A percentile compares a stretch with the other conserved stretches of the same genome.
Conservation (phyloP, 805 yeast species). For the Yamadazyma endophytica region DNA sequence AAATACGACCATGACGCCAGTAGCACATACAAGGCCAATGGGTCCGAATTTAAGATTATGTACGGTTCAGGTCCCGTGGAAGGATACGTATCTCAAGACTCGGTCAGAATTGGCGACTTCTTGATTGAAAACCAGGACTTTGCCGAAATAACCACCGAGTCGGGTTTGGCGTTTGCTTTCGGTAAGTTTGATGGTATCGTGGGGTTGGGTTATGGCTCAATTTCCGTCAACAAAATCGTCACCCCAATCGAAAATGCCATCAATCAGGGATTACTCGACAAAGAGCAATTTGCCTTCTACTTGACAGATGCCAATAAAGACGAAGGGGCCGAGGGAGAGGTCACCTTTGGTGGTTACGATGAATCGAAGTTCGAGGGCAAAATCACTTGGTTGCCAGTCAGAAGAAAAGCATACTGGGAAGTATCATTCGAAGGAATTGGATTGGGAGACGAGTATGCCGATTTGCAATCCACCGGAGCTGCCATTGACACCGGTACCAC, state of each 20-base stretch:
- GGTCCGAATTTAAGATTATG: constrained; percentile 76
- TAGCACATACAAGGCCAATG: constrained; percentile 82
- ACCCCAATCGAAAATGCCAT: constrained; percentile 95
- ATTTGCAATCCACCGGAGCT: constrained; percentile 81
- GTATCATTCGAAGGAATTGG: constrained; percentile 88
- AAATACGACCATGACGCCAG: constrained; percentile 85
- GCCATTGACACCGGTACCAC: constrained; percentile 99
- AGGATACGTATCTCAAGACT: constrained; percentile 89
- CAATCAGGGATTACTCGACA: constrained; percentile 73
- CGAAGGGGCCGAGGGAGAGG: constrained; percentile 78
- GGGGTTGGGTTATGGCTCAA: constrained; percentile 90
- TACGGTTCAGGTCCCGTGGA: constrained; percentile 93
- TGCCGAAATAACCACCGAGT: constrained; percentile 96
- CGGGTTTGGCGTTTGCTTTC: constrained; percentile 96
- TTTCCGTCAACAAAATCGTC: constrained; percentile 81
- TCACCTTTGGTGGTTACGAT: constrained; percentile 94
- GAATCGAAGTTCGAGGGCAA: constrained; percentile 72
- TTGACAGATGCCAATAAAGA: constrained; percentile 72
- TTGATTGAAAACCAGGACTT: constrained; percentile 84
- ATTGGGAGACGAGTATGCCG: constrained; percentile 88
- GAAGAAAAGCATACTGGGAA: constrained; percentile 99
- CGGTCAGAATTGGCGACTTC: constrained; percentile 77
- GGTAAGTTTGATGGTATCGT: constrained; percentile 98
- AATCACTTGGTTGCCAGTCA: constrained; percentile 92
- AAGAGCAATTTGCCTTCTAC: constrained; percentile 83